Conservation (phyloP, 768 basidiomycete genomes). For the Mycena filopes region DNA sequence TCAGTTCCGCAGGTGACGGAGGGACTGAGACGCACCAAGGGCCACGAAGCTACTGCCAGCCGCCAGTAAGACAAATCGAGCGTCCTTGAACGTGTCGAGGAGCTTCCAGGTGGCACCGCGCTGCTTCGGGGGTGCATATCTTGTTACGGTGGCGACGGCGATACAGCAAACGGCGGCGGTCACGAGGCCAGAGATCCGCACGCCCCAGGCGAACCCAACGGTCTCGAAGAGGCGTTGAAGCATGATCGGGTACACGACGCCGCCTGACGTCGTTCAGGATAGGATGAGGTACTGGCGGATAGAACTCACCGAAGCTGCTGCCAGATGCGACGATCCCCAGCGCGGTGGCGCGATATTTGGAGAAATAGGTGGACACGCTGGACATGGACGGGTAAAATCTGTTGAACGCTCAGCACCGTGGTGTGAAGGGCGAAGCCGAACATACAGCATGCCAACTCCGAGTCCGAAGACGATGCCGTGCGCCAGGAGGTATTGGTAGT, state of each 20-base stretch:
- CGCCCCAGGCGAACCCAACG: constrained; percentile 72
- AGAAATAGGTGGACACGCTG: constrained; percentile 74
- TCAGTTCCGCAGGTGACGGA: neutral
- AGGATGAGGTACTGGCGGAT: too few relatives aligned
- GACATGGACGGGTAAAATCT: constrained; percentile 80
- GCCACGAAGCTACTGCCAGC: constrained; percentile 68
- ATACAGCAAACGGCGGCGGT: constrained; percentile 57
- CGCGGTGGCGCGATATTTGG: constrained; percentile 73
- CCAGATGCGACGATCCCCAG: constrained; percentile 78
- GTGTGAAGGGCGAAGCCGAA: constrained; percentile 27
- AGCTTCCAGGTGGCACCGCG: constrained; percentile 41
- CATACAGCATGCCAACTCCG: constrained; percentile 72
- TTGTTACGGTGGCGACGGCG: constrained; percentile 59
- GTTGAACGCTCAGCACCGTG: constrained; percentile 21
- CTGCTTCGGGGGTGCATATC: constrained; percentile 42
- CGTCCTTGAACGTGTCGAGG: constrained; percentile 55
- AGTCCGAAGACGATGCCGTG: constrained; percentile 77
- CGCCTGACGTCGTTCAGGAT: constrained; percentile 52
- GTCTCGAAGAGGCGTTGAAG: constrained; percentile 64
- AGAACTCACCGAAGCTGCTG: constrained; percentile 64
- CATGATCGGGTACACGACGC: constrained; percentile 75
- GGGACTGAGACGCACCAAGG: constrained; percentile 56
- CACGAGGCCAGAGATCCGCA: constrained; percentile 66
- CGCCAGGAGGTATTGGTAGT: constrained; percentile 69
- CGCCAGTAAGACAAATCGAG: constrained; percentile 62